phyloP scores from a whole-genome alignment of 768 basidiomycete genomes.

The Glaciozyma martinii region DNA sequence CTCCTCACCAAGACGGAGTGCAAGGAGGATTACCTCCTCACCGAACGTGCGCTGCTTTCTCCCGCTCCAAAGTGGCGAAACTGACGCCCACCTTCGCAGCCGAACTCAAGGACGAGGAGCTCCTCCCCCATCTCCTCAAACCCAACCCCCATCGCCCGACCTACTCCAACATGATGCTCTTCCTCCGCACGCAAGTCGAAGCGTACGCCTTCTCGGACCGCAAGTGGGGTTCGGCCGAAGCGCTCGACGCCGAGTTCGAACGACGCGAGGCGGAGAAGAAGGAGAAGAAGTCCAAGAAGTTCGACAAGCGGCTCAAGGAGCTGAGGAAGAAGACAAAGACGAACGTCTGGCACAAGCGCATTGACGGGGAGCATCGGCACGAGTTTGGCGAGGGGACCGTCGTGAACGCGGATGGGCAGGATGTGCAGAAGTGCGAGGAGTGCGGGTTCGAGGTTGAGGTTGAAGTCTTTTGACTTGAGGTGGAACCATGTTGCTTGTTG shows the following conservation, averaged over 20 bases:
- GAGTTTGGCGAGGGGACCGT: slow-evolving; percentile 57
- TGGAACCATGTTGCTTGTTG: not conserved
- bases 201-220: slow-evolving; percentile 75
- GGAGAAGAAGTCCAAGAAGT: slow-evolving; percentile 86
- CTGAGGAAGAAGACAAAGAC: slow-evolving; percentile 75
- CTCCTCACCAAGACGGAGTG: slow-evolving; percentile 97
- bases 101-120: slow-evolving; percentile 82
- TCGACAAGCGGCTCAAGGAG: slow-evolving; percentile 79
- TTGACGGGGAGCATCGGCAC: slow-evolving; percentile 83
- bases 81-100: slow-evolving; percentile 46
- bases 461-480: slow-evolving; percentile 52
- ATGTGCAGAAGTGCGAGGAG: slow-evolving; percentile 60
- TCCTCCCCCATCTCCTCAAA: slow-evolving; percentile 84
- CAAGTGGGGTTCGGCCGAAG: slow-evolving; percentile 94
- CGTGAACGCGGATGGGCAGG: slow-evolving; percentile 48
- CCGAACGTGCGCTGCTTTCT: slow-evolving; percentile 54
- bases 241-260: slow-evolving; percentile 78
- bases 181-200: slow-evolving; percentile 85
- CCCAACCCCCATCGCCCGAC: slow-evolving; percentile 92
- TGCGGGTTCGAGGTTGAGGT: slow-evolving; percentile 89
- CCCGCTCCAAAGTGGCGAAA: not conserved
- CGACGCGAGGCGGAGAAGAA: slow-evolving; percentile 69
- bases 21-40: slow-evolving; percentile 94
- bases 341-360: slow-evolving; percentile 76
- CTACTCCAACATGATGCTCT: slow-evolving; percentile 99